Evolutionary conservation across 23 red algal genomes (phyloP).

Genomic region (Cyanidiococcus yangmingshanensis): DNA sequence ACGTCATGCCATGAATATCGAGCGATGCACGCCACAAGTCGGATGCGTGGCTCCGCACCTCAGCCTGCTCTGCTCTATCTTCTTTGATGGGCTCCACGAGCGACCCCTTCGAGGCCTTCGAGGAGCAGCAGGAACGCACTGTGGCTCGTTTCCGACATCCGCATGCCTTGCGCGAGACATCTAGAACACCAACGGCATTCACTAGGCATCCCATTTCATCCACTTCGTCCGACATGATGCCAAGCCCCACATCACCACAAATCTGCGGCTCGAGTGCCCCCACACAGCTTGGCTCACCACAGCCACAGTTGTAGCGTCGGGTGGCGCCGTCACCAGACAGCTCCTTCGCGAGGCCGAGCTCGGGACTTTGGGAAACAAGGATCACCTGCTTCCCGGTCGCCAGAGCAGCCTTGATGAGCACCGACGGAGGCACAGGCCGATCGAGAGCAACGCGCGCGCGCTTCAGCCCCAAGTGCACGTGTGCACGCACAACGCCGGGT

Average conservation of each 20-base stretch:
- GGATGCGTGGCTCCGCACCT: background rate
- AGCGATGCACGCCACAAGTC: background rate
- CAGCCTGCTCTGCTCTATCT: background rate
- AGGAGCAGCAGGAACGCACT: background rate
- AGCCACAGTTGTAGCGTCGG: constrained; percentile 18
- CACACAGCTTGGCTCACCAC: background rate
- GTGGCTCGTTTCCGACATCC: constrained; percentile 3
- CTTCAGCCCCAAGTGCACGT: background rate
- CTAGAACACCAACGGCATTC: background rate
- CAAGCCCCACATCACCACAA: background rate
- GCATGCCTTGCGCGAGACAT: background rate
- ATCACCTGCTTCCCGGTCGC: constrained; percentile 1
- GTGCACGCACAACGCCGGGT: background rate
- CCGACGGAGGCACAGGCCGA: background rate
- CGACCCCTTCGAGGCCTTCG: background rate
- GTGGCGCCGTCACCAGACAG: background rate
- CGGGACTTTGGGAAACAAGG: background rate
- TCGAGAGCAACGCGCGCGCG: background rate
- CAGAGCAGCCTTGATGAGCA: background rate
- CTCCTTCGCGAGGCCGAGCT: background rate
- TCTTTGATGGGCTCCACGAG: background rate
- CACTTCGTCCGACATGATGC: background rate
- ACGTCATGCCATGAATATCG: constrained; percentile 18
- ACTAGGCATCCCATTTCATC: background rate
- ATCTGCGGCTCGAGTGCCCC: background rate